Evolutionary conservation across 1,139 yeast genomes (phyloP).

Genomic region (Arxiozyma slooffiae): DNA sequence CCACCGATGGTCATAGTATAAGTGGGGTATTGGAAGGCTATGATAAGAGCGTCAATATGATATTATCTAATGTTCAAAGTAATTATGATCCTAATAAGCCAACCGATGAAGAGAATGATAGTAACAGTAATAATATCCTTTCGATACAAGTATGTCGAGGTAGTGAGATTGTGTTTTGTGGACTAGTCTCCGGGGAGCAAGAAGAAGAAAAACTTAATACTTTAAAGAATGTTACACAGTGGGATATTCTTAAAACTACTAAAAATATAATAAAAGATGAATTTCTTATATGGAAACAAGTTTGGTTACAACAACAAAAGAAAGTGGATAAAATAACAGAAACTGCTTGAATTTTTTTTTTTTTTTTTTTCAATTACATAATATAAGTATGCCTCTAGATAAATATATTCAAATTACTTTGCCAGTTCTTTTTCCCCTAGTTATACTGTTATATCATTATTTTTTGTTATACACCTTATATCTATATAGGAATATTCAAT

Average conservation of each 20-base stretch:
- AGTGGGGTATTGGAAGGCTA: constrained; percentile 67
- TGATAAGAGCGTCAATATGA: constrained; percentile 70
- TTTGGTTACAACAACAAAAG: constrained; percentile 9
- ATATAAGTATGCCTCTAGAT: too few species aligned
- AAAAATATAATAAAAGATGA: constrained; percentile 30
- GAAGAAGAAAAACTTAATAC: constrained; percentile 30
- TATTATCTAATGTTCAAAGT: constrained; percentile 55
- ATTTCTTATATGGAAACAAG: constrained; percentile 25
- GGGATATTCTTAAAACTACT: constrained; percentile 28
- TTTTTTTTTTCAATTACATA: too few species aligned
- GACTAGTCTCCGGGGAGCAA: constrained; percentile 42
- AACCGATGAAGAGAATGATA: constrained; percentile 17
- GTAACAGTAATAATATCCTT: neutral
- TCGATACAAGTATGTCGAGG: constrained; percentile 53
- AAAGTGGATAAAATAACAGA: neutral
- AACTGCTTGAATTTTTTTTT: neutral
- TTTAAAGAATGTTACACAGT: constrained; percentile 1
- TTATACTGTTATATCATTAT: neutral
- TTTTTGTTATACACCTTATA: too few species aligned
- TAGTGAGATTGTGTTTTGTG: constrained; percentile 69
- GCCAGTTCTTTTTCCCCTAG: neutral
- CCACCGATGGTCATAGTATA: constrained; percentile 73
- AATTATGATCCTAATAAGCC: neutral
- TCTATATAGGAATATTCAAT: constrained; percentile 10
- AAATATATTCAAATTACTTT: too few species aligned